Conservation (phyloP, 179 eudicot genomes). For the Carnegiea gigantea region DNA sequence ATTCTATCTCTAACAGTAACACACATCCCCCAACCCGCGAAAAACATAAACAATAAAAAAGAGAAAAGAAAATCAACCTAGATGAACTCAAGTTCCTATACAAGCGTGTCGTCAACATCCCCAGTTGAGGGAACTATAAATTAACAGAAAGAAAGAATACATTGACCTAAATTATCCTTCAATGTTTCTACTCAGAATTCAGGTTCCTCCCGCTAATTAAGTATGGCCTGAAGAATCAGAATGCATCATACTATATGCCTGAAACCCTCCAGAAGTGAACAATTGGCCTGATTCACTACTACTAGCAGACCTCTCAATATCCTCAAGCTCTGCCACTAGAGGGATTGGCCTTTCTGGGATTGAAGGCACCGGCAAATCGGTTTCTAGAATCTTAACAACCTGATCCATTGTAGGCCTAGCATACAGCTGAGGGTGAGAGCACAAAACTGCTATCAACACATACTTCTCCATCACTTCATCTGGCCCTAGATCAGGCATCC, state of each 20-base stretch:
- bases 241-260: constrained; percentile 37
- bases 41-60: constrained; percentile 8
- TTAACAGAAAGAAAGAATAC: background rate
- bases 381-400: constrained; percentile 79
- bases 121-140: background rate
- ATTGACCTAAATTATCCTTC: constrained; percentile 3
- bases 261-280: constrained; percentile 62
- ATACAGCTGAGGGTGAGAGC: constrained; percentile 50
- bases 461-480: constrained; percentile 45
- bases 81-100: constrained; percentile 5
- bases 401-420: constrained; percentile 70
- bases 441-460: constrained; percentile 42
- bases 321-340: constrained; percentile 49
- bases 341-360: constrained; percentile 80
- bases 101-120: background rate
- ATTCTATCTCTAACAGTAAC: background rate
- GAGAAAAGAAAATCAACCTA: background rate
- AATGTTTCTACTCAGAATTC: constrained; percentile 10
- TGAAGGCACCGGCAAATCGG: constrained; percentile 56
- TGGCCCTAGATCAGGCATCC: constrained; percentile 38
- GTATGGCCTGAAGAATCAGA: constrained; percentile 12
- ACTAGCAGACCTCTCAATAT: constrained; percentile 67
- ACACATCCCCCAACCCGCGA: background rate
- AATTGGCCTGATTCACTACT: constrained; percentile 70
- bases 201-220: constrained; percentile 25